Evolutionary conservation across 2,329 filamentous ascomycete species (phyloP).

Genomic region (Aspergillus sergii): DNA sequence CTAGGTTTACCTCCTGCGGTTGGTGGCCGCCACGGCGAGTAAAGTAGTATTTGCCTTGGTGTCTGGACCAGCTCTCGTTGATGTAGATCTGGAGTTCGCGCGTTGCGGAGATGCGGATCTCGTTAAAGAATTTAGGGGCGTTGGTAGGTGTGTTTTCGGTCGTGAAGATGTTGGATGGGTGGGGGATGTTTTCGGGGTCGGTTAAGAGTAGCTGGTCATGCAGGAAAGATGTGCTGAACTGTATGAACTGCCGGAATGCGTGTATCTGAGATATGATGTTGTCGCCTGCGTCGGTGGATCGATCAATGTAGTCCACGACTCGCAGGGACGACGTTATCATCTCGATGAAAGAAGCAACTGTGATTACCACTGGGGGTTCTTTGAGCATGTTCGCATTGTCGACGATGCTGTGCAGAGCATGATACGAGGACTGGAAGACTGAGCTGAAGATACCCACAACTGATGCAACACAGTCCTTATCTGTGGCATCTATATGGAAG

Average conservation of each 20-base stretch:
- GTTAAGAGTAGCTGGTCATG: slow-evolving; percentile 20
- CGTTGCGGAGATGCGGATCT: slow-evolving; percentile 36
- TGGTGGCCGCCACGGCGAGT: slow-evolving; percentile 44
- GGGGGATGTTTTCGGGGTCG: slow-evolving; percentile 6
- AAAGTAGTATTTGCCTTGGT: slow-evolving; percentile 51
- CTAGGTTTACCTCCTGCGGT: slow-evolving; percentile 48
- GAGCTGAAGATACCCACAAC: slow-evolving; percentile 39
- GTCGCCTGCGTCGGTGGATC: slow-evolving; percentile 30
- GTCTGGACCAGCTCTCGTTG: slow-evolving; percentile 49
- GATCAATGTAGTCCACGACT: slow-evolving; percentile 52
- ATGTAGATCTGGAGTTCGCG: slow-evolving; percentile 50
- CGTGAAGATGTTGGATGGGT: not conserved
- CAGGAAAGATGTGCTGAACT: slow-evolving; percentile 36
- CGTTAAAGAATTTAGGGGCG: slow-evolving; percentile 18
- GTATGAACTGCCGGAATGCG: slow-evolving; percentile 44
- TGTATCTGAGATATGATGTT: slow-evolving; percentile 36
- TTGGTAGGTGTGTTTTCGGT: slow-evolving; percentile 1
- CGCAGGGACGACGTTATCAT: slow-evolving; percentile 45
- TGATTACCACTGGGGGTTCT: slow-evolving; percentile 42
- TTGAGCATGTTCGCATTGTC: slow-evolving; percentile 37
- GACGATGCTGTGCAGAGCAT: slow-evolving; percentile 41
- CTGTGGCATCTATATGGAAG: slow-evolving; percentile 48
- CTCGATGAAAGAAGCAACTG: slow-evolving; percentile 43
- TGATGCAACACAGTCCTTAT: slow-evolving; percentile 41
- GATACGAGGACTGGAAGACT: slow-evolving; percentile 42